Evolutionary conservation across 1,284 basidiomycete genomes (phyloP).

Genomic region (Boletus chippewaensis): DNA sequence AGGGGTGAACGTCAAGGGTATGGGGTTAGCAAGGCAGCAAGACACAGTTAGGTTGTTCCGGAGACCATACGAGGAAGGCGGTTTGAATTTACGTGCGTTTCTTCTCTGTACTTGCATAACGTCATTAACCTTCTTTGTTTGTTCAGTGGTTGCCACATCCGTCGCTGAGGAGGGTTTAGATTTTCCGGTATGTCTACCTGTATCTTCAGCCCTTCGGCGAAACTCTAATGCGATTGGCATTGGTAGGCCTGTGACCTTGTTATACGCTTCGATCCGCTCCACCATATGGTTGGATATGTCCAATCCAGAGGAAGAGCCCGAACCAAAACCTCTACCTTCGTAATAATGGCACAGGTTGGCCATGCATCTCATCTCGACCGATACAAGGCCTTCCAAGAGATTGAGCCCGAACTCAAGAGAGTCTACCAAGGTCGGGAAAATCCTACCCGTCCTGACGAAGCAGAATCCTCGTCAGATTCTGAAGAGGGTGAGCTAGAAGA

Average conservation of each 20-base stretch:
- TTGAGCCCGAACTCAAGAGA: conserved; percentile 56
- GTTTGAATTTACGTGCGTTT: conserved; percentile 61
- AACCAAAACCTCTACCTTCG: conserved; percentile 65
- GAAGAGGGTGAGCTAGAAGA: conserved; percentile 34
- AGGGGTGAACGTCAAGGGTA: conserved; percentile 37
- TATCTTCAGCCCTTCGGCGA: neutral
- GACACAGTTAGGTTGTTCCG: conserved; percentile 61
- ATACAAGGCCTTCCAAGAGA: conserved; percentile 52
- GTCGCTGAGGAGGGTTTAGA: conserved; percentile 87
- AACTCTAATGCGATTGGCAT: conserved; percentile 2
- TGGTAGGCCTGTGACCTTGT: conserved; percentile 74
- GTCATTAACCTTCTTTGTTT: conserved; percentile 3
- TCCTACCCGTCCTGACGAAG: conserved; percentile 22
- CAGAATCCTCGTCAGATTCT: conserved; percentile 26
- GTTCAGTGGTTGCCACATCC: conserved; percentile 69
- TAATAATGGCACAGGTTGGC: conserved; percentile 69
- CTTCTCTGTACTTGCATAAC: conserved; percentile 1
- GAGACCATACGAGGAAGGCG: conserved; percentile 52
- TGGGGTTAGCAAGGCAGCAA: conserved; percentile 47
- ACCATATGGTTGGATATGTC: conserved; percentile 75
- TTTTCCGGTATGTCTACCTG: conserved; percentile 52
- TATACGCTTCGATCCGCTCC: conserved; percentile 70
- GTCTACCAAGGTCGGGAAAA: conserved; percentile 51
- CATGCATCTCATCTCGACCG: conserved; percentile 47
- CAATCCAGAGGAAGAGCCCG: conserved; percentile 82